phyloP scores from a whole-genome alignment of 345 rosid genomes.

The Euphorbia pulcherrima region DNA sequence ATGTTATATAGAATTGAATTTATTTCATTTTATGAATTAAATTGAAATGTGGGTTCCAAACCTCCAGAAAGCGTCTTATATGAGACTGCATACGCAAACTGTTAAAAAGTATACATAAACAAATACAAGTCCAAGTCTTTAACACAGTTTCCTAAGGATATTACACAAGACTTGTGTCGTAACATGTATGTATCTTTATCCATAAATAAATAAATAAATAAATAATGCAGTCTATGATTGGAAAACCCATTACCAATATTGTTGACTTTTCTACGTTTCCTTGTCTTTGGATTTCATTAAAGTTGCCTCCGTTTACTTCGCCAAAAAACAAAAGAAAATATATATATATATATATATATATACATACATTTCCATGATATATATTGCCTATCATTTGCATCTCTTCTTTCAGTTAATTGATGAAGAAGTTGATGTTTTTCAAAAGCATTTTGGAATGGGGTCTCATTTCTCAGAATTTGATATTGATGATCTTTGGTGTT shows the following conservation, averaged over 20 bases:
- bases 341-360: too few species aligned
- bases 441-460: constrained; percentile 34
- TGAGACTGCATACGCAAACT: too few species aligned
- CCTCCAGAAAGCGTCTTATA: too few species aligned
- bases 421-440: neutral
- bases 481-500: constrained; percentile 15
- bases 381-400: too few species aligned
- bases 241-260: constrained; percentile 4
- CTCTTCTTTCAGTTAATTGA: neutral
- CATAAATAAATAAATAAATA: too few species aligned
- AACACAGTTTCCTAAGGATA: constrained; percentile 11
- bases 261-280: constrained; percentile 2
- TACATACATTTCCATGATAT: too few species aligned
- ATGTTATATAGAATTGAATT: too few species aligned
- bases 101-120: too few species aligned
- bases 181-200: neutral
- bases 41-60: too few species aligned
- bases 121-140: neutral
- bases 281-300: neutral
- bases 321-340: constrained; percentile 5
- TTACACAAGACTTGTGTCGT: neutral
- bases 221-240: constrained; percentile 9
- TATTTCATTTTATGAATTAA: too few species aligned
- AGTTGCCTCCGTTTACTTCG: constrained; percentile 27
- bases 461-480: constrained; percentile 6